Evolutionary conservation across 2,329 filamentous ascomycete genomes (phyloP), one percentile per base, ranked within the genome.

Genomic region (Pyrenophora seminiperda): DNA sequence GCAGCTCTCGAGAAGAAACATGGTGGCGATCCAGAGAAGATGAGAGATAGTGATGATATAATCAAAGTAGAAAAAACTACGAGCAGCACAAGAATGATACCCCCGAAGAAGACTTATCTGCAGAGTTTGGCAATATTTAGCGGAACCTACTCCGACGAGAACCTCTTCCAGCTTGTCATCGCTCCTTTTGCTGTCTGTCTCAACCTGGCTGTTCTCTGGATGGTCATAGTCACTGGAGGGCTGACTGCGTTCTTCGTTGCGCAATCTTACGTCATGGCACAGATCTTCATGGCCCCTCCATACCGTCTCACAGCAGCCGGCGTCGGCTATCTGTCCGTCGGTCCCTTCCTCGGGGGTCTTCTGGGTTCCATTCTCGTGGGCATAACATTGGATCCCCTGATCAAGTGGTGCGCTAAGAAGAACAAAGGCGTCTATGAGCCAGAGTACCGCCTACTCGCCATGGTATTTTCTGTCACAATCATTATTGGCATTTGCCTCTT

Each of bases 341-440:
- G 71, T 1, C 73, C 73, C 2, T 76, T 75, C 30, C 62, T 75
- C 5, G 76, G 76, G 10, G 73, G 72, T 31, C 61, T 73, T 1
- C 68, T 70, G 3, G 49, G 59, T 6, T 48, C 55, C 22, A 38
- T 49, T 32, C 11, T 57, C 3, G 32, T 59, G n/a, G 50, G 67
- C 2, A 56, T 59, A 1, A 59, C 69, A 7, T 63, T 70, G 7
- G 75, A 77, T 48, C 71, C 71, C 4, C 42, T 75, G 3, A 73
- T 73, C 44, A 68, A 65, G 32, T 77, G 70, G 64, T 73, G 80
- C 47, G 76, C 79, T 3, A 76, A 75, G 60, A 75, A 71, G 53
- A 82, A 81, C 61, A 69, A 67, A 15, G 79, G 80, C n/a, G 68
- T 81, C 39, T 82, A 81, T 63, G 79, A 82, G 59, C 80, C 80